Conservation (phyloP, 306 rosid genomes). For the Sphenostylis stenocarpa region DNA sequence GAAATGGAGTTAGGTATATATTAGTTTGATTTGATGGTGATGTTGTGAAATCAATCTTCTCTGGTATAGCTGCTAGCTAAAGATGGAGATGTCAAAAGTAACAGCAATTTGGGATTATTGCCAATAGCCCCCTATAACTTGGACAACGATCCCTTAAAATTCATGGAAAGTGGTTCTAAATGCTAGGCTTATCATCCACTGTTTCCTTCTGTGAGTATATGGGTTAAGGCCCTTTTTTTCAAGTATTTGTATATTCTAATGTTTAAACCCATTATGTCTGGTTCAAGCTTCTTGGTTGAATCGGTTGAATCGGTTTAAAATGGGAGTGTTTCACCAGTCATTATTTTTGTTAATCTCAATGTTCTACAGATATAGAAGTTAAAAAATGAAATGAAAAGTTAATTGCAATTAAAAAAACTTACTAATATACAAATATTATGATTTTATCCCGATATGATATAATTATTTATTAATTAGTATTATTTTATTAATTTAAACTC, state of each 20-base stretch:
- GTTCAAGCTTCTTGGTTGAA: constrained; percentile 6
- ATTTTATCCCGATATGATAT: too few relatives aligned
- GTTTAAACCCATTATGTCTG: neutral
- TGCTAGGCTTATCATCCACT: neutral
- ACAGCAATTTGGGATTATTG: constrained; percentile 11
- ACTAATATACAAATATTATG: too few relatives aligned
- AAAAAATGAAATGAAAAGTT: too few relatives aligned
- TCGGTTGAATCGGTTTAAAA: too few relatives aligned
- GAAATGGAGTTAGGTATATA: constrained; percentile 31
- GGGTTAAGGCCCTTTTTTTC: constrained; percentile 1
- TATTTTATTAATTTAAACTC: neutral
- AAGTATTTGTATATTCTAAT: neutral
- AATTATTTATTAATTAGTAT: too few relatives aligned
- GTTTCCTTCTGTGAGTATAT: neutral
- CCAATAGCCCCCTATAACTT: neutral
- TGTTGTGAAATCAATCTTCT: constrained; percentile 21
- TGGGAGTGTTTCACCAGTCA: neutral
- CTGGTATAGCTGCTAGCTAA: constrained; percentile 25
- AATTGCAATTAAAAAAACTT: too few relatives aligned
- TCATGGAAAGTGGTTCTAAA: constrained; percentile 4
- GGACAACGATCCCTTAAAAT: constrained; percentile 19
- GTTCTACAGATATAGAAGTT: neutral
- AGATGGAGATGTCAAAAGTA: constrained; percentile 23
- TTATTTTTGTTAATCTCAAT: neutral
- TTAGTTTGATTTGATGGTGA: constrained; percentile 26